Percentiles rank a stretch among this genome's conserved stretches.
Conservation (phyloP, 306 rosid genomes). For the Hylodesmum podocarpum region DNA sequence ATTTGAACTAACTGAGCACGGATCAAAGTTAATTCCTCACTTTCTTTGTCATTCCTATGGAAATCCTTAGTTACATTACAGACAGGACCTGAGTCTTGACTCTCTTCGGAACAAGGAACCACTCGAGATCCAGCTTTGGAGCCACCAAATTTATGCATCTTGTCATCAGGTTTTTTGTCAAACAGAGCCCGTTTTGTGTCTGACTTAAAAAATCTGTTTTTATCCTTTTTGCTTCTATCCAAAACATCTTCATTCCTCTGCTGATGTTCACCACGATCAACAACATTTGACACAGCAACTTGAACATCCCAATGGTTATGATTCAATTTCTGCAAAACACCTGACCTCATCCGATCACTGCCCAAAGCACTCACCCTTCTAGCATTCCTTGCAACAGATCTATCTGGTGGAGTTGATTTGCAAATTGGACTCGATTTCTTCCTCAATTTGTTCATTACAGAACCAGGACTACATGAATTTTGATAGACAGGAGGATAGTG, state of each 20-base stretch:
- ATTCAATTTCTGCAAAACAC: constrained; percentile 41
- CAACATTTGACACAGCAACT: constrained; percentile 37
- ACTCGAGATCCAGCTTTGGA: constrained; percentile 73
- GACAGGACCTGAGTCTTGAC: constrained; percentile 39
- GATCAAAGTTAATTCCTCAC: constrained; percentile 66
- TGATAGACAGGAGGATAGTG: constrained; percentile 46
- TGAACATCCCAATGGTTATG: constrained; percentile 56
- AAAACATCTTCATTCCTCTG: constrained; percentile 43
- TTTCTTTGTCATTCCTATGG: constrained; percentile 46
- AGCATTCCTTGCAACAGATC: constrained; percentile 46
- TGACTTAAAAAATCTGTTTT: constrained; percentile 43
- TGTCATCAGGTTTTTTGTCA: constrained; percentile 53
- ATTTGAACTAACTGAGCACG: constrained; percentile 75
- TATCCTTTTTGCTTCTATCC: constrained; percentile 50
- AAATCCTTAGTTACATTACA: constrained; percentile 45
- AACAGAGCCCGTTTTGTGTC: constrained; percentile 59
- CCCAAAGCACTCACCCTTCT: constrained; percentile 47
- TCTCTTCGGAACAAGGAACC: constrained; percentile 67
- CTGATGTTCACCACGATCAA: constrained; percentile 29
- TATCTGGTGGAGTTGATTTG: constrained; percentile 53
- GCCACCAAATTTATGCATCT: constrained; percentile 50
- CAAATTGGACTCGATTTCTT: constrained; percentile 31
- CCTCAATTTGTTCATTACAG: constrained; percentile 41
- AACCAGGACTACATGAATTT: constrained; percentile 39
- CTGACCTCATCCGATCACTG: constrained; percentile 36